Base-by-base conservation (phyloP, 192 early-diverging fungal species). In the Coemansia sp. region DNA sequence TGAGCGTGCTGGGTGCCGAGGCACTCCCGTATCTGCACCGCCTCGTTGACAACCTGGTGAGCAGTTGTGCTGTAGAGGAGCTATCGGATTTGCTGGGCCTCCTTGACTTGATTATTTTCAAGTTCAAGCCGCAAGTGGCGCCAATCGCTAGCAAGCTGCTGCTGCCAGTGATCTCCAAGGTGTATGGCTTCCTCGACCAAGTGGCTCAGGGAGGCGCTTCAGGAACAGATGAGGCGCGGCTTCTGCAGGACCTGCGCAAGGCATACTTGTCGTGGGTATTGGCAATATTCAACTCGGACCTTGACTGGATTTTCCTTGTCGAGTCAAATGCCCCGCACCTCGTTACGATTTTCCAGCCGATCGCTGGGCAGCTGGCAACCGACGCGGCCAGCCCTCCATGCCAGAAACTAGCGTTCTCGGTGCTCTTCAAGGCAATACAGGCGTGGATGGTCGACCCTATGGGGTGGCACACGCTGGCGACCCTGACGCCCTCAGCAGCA, bases 191-290 rank as follows among this genome's bases (percentile, higher is more conserved):
- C 62, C 82, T 96, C 39, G 91, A 93, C 69, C 90, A 92, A 73
- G 84, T 88, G 1, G 86, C 93, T 2, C 67, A 70, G 39, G 76
- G 69, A 33, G 71, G 75, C n/a, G 68, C 74, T 1, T 75, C 87
- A 20, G 96, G 96, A 7, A 94, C 93, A 0, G 96, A 98, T 67
- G 95, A 96, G 70, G 83, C 86, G 0, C 64, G 94, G 58, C 80
- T 90, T 39, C 79, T 92, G 62, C 73, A 87, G 10, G 91, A 93
- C 34, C 83, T 98, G 45, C 86, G 90, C 23, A 90, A 90, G 76
- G 87, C 89, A 1, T 96, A 95, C 70, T 73, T 98, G 31, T 84
- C 82, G 3, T 90, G 95, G 76, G 66, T 98, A 45, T 84, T 86
- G 16, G 83, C 86, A 16, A 78, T 96, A 26, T 95, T 96, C 74